Conservation (phyloP, 208 protist genomes). For the Eutreptiella sp. region DNA sequence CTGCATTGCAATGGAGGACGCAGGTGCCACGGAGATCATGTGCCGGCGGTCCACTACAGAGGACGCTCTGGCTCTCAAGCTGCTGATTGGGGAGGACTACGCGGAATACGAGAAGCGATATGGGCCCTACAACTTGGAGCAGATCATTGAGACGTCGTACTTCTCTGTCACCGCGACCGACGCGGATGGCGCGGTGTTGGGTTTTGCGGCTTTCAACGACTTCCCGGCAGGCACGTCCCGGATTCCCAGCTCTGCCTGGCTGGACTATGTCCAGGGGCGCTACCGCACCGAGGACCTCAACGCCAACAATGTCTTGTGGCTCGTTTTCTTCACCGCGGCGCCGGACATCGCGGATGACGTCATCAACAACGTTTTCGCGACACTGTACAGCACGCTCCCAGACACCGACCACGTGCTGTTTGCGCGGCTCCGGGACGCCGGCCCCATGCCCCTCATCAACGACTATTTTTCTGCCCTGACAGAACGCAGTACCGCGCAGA, state of each 20-base stretch:
- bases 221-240: neutral
- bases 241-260: neutral
- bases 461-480: constrained; percentile 14
- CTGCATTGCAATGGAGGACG: too few relatives aligned
- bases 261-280: neutral
- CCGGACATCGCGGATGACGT: neutral
- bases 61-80: too few relatives aligned
- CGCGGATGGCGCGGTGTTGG: neutral
- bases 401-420: constrained; percentile 18
- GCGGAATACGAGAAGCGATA: constrained; percentile 3
- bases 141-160: constrained; percentile 6
- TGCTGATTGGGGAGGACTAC: neutral
- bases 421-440: neutral
- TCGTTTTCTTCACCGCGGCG: constrained; percentile 4
- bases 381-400: constrained; percentile 19
- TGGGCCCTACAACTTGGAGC: neutral
- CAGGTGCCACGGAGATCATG: too few relatives aligned
- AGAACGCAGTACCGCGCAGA: neutral
- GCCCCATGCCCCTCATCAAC: constrained; percentile 14
- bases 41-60: too few relatives aligned
- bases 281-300: neutral
- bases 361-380: constrained; percentile 1
- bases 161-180: neutral
- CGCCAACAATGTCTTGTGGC: constrained; percentile 23
- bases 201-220: constrained; percentile 13